A percentile compares a stretch with the other conserved stretches of the same genome.
Conservation (phyloP, 139 green algal species). For the Marvania coccoides region DNA sequence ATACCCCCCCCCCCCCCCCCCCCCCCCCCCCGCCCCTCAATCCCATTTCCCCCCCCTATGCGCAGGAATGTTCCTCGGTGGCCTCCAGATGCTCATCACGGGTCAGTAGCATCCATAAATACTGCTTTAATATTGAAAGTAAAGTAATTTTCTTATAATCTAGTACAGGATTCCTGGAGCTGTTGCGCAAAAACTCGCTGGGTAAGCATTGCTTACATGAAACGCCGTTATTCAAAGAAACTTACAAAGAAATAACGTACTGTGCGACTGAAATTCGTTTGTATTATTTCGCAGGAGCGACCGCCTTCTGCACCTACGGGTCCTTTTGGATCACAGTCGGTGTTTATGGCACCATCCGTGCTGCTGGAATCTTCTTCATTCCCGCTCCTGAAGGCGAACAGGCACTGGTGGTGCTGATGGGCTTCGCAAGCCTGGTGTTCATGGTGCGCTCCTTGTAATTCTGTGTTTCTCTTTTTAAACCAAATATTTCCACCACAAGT, state of each 20-base stretch:
- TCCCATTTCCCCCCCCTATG: neutral
- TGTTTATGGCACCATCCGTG: conserved; percentile 6
- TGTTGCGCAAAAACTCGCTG: no score
- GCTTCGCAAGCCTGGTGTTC: conserved; percentile 4
- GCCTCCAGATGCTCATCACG: neutral
- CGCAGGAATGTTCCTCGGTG: neutral
- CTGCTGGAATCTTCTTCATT: conserved; percentile 5
- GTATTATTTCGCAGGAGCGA: no score
- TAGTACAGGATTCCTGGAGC: no score
- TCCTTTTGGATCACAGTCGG: conserved; percentile 12
- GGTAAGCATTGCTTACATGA: no score
- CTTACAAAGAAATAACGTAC: no score
- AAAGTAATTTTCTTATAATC: no score
- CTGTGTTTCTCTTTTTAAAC: neutral
- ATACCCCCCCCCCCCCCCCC: no score
- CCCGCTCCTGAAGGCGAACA: conserved; percentile 1
- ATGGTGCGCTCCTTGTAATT: neutral
- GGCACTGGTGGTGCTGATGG: conserved; percentile 2
- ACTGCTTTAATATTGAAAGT: neutral
- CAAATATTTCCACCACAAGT: no score
- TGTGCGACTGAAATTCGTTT: no score
- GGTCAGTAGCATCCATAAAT: neutral
- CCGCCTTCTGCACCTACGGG: conserved; percentile 5
- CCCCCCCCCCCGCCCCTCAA: no score
- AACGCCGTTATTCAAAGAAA: no score